Evolutionary conservation across 352 stramenopile genomes (phyloP), one percentile per base, ranked within the genome.

Genomic region (Phytophthora quininea): DNA sequence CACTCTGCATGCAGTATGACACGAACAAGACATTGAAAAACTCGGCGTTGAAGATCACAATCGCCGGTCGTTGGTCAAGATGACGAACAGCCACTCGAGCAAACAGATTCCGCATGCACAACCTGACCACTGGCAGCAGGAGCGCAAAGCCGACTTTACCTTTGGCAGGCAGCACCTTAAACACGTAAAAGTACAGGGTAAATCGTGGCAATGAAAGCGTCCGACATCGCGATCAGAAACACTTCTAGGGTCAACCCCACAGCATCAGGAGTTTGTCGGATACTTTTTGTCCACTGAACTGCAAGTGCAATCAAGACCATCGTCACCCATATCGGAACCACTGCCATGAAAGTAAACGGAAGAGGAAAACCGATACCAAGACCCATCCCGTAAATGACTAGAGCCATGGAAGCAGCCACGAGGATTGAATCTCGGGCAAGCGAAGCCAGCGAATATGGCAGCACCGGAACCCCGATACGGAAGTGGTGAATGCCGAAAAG

Each of bases 121-220:
- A 31, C 38, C 73, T 76, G 50, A 76, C 70, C 15, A 64, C 42
- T n/a, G 55, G 69, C 30, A 76, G n/a, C 31, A 76, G 15, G n/a
- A 49, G 58, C 0, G 64, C 45, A 14, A 73, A 73, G 1, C 53
- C 27, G 37, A 50, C 64, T 48, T 69, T 49, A 2, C 47, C 45
- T 0, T 27, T 58, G 8, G 33, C 37, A 12, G 69, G 60, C 0
- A 76, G 45, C 27, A 55, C 67, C 11, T 58, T 76, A 55, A 73
- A 76, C 3, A 73, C 33, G 51, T 65, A 76, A 8, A 51, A 76
- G 54, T 76, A 76, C 6, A 19, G 64, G 69, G 12, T 76, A 76
- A 10, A 58, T 67, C 4, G 61, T 32, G 0, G 67, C 67, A 6
- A 71, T 31, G 24, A 55, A 11, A 30, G 64, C 64, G 33, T 74